phyloP scores from a whole-genome alignment of 192 early-diverging fungal species.

The Entrophospora sp. region DNA sequence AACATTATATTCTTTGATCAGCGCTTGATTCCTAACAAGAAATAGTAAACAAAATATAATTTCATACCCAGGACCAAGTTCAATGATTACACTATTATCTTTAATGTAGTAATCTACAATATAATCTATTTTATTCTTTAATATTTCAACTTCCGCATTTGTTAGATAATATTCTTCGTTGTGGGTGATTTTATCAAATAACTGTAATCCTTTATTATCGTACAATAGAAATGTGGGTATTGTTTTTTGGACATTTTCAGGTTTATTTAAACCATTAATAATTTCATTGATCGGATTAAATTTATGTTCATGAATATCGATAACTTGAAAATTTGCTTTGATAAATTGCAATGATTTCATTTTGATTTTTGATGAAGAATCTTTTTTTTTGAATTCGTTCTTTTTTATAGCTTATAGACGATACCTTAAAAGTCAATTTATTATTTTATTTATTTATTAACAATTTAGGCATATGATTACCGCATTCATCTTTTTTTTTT shows the following conservation, averaged over 20 bases:
- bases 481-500: too few relatives aligned
- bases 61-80: constrained; percentile 79
- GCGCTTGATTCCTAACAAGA: not conserved
- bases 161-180: constrained; percentile 82
- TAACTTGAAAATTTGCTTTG: not conserved
- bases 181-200: constrained; percentile 89
- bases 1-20: not conserved
- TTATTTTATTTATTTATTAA: too few relatives aligned
- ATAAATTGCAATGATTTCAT: too few relatives aligned
- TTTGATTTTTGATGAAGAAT: too few relatives aligned
- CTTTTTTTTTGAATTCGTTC: too few relatives aligned
- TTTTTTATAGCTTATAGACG: too few relatives aligned
- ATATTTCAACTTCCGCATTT: constrained; percentile 75
- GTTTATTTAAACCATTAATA: constrained; percentile 22
- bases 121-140: constrained; percentile 49
- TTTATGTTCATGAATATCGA: not conserved
- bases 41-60: not conserved
- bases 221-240: constrained; percentile 84
- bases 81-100: constrained; percentile 66
- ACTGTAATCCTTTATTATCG: constrained; percentile 69
- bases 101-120: constrained; percentile 56
- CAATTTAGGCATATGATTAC: too few relatives aligned
- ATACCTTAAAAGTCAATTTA: too few relatives aligned
- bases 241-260: constrained; percentile 33
- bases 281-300: constrained; percentile 23